phyloP scores from a whole-genome alignment of 176 grass and related monocot species.

The Elymus sibiricus region DNA sequence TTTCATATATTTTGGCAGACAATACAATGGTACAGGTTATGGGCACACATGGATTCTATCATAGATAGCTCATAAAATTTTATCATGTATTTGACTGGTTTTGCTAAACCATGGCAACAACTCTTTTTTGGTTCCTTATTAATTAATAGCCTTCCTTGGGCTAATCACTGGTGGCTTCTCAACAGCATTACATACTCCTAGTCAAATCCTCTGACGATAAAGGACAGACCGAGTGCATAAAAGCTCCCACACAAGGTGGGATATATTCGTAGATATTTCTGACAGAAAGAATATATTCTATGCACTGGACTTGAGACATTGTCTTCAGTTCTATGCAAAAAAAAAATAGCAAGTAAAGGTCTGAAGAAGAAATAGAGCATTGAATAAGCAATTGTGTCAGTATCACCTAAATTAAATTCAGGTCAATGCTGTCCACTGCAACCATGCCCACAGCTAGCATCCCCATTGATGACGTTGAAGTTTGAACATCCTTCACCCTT shows the following conservation, averaged over 20 bases:
- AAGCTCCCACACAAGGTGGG: too few species aligned
- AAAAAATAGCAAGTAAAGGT: background rate
- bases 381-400: background rate
- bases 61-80: background rate
- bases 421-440: background rate
- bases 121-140: too few species aligned
- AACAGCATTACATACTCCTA: too few species aligned
- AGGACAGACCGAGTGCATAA: too few species aligned
- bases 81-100: background rate
- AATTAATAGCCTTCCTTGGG: too few species aligned
- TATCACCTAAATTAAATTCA: background rate
- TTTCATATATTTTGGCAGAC: background rate
- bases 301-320: background rate
- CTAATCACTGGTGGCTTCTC: too few species aligned
- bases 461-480: background rate
- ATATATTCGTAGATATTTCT: too few species aligned
- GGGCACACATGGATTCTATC: background rate
- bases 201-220: too few species aligned
- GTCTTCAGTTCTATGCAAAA: background rate
- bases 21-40: background rate
- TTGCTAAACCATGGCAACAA: too few species aligned
- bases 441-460: background rate
- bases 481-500: background rate
- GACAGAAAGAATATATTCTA: too few species aligned
- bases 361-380: background rate